A percentile compares a stretch with the other conserved stretches of the same genome.
phyloP scores from a whole-genome alignment of 2,329 filamentous ascomycete genomes.

The Cordyceps militaris region DNA sequence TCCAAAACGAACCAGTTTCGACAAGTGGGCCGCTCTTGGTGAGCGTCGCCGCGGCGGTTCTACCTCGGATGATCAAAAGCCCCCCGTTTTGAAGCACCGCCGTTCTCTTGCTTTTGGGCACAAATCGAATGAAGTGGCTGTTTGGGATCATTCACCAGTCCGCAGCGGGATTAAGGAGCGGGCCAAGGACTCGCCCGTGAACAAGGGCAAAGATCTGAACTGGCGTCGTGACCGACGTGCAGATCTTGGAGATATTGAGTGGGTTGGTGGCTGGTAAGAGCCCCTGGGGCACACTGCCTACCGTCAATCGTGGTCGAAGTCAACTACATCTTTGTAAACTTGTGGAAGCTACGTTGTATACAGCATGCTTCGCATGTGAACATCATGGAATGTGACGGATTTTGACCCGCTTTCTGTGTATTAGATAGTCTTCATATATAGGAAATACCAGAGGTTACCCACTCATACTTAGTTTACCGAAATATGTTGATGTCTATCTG shows the following conservation, averaged over 20 bases:
- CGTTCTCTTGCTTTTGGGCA: slow-evolving; percentile 42
- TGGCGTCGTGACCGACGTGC: slow-evolving; percentile 56
- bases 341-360: slow-evolving; percentile 8
- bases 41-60: slow-evolving; percentile 69
- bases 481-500: neutral
- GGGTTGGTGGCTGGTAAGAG: slow-evolving; percentile 86
- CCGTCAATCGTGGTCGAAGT: slow-evolving; percentile 56
- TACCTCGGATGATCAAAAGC: slow-evolving; percentile 42
- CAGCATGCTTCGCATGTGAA: slow-evolving; percentile 8
- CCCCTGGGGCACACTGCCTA: slow-evolving; percentile 22
- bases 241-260: slow-evolving; percentile 78
- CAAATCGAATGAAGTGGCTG: slow-evolving; percentile 41
- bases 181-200: slow-evolving; percentile 48
- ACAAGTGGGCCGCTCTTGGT: slow-evolving; percentile 87
- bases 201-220: slow-evolving; percentile 52
- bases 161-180: slow-evolving; percentile 37
- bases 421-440: slow-evolving; percentile 27
- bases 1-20: slow-evolving; percentile 55
- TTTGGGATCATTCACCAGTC: slow-evolving; percentile 39
- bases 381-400: slow-evolving; percentile 24
- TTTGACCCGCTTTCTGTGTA: slow-evolving; percentile 60
- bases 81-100: slow-evolving; percentile 42
- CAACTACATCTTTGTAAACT: slow-evolving; percentile 18
- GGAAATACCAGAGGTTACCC: slow-evolving; percentile 61
- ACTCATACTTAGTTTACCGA: slow-evolving; percentile 34